Conservation (phyloP, 176 grass and related monocot species). For the Zoysia japonica region DNA sequence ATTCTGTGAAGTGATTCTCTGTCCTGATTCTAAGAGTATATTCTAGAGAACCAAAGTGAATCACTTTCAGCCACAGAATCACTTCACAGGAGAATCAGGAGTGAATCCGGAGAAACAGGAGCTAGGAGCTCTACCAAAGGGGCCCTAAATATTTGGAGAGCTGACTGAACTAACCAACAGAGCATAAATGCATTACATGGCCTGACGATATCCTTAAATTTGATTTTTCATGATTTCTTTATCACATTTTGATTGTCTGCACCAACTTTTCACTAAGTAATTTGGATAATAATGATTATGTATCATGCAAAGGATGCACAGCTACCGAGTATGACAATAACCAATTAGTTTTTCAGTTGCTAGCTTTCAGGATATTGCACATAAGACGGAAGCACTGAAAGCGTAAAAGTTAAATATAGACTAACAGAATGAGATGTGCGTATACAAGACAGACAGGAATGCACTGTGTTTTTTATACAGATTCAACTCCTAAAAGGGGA, state of each 20-base stretch:
- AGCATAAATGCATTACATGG: not conserved
- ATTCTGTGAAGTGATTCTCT: no score
- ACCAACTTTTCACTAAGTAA: slow-evolving; percentile 4
- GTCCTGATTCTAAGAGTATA: no score
- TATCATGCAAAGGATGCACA: not conserved
- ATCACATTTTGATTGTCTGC: not conserved
- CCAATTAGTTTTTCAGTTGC: not conserved
- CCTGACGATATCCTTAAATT: not conserved
- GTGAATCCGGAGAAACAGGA: no score
- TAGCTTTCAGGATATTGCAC: slow-evolving; percentile 12
- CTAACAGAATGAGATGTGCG: not conserved
- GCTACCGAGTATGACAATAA: slow-evolving; percentile 5
- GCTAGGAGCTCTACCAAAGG: no score
- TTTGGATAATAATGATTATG: not conserved
- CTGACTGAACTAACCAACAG: not conserved
- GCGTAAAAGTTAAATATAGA: not conserved
- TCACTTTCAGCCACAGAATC: no score
- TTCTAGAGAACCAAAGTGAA: no score
- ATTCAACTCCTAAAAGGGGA: slow-evolving; percentile 1
- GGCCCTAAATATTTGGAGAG: not conserved
- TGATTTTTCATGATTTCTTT: not conserved
- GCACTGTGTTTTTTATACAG: not conserved
- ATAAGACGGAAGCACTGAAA: not conserved
- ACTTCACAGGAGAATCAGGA: no score
- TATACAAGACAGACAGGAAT: not conserved